These are phyloP conservation scores for Verbascum thapsus DNA, from an alignment of 257 asterid genomes.

Conservation along the genomic window DNA sequence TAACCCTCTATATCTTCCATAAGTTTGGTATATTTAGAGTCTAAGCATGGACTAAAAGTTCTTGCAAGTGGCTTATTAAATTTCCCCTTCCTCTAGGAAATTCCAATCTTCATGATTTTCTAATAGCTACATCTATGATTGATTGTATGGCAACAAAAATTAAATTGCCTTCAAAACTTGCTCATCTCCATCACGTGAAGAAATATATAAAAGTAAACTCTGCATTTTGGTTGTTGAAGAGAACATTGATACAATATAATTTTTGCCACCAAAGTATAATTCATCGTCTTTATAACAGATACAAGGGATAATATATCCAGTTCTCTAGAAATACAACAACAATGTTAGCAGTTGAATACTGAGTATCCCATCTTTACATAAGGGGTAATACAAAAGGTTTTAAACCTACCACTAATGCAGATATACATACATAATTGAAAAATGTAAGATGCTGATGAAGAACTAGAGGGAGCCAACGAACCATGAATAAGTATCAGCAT, in stretches of 20 bases:
- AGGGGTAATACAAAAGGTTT: background rate
- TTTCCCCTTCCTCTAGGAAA: background rate
- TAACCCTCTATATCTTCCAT: no score
- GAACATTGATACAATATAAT: background rate
- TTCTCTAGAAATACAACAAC: slow-evolving; percentile 9
- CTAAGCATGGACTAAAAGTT: no score
- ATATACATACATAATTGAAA: background rate
- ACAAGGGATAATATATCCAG: slow-evolving; percentile 15
- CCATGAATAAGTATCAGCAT: background rate
- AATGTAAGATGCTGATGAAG: slow-evolving; percentile 14
- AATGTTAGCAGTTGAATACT: background rate
- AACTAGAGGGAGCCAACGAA: slow-evolving; percentile 12
- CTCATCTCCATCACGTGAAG: no score
- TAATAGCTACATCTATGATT: slow-evolving; percentile 1
- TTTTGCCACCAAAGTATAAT: slow-evolving; percentile 8
- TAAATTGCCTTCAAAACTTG: no score
- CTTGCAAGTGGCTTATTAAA: background rate
- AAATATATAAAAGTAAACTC: no score
- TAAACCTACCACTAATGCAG: background rate
- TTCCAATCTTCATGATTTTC: background rate
- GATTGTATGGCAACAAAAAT: no score
- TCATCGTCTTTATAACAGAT: background rate
- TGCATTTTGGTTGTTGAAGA: no score
- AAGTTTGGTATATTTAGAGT: no score
- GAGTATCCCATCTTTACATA: background rate